Conservation (phyloP, 2,329 filamentous ascomycete species). For the Aspergillus sp. region DNA sequence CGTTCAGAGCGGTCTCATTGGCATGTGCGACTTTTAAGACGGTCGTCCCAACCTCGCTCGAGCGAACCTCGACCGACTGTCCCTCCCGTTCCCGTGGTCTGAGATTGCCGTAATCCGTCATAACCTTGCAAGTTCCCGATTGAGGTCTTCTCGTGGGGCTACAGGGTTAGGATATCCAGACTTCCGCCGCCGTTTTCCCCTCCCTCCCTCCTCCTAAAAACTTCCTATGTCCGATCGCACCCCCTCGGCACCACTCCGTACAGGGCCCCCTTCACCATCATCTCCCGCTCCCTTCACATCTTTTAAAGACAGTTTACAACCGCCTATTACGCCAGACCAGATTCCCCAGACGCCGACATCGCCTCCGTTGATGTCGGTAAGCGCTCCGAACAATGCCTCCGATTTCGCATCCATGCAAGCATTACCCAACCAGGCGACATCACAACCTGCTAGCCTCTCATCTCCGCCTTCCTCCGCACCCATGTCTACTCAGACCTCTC, state of each 20-base stretch:
- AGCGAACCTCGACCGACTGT: constrained; percentile 33
- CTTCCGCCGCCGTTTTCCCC: constrained; percentile 16
- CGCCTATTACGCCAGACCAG: constrained; percentile 31
- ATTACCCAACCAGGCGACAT: constrained; percentile 46
- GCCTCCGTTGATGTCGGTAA: constrained; percentile 52
- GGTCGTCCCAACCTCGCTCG: constrained; percentile 33
- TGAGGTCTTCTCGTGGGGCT: constrained; percentile 9
- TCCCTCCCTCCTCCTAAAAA: constrained; percentile 15
- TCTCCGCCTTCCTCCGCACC: constrained; percentile 43
- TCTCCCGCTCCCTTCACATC: constrained; percentile 41
- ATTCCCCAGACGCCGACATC: constrained; percentile 43
- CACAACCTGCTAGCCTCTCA: constrained; percentile 40
- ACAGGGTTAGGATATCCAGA: constrained; percentile 16
- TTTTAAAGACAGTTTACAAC: constrained; percentile 36
- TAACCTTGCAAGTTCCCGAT: constrained; percentile 10
- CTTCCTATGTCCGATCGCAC: constrained; percentile 40
- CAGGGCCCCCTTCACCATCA: constrained; percentile 44
- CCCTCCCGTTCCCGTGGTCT: constrained; percentile 14
- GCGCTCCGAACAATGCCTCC: constrained; percentile 50
- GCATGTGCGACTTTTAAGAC: constrained; percentile 35
- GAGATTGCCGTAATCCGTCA: constrained; percentile 11
- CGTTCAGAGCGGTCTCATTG: constrained; percentile 22
- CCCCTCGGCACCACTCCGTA: constrained; percentile 33
- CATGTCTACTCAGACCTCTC: constrained; percentile 45
- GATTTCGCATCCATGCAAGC: constrained; percentile 45